A percentile compares a stretch with the other conserved stretches of the same genome.
Evolutionary conservation across 441 rosid genomes (phyloP).

Genomic region (Erodium texanum): DNA sequence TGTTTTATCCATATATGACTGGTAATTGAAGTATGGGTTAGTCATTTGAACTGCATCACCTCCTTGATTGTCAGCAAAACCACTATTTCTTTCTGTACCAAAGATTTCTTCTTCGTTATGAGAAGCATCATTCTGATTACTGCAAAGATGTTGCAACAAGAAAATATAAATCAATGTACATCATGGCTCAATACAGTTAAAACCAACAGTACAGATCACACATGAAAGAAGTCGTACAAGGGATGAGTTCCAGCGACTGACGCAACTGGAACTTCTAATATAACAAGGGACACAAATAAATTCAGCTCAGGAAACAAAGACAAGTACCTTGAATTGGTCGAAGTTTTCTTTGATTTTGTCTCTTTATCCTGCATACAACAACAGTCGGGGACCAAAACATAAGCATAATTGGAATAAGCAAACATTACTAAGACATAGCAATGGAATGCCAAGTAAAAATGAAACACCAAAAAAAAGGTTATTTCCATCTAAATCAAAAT

Average conservation of each 20-base stretch:
- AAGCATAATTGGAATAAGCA: background rate
- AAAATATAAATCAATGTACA: conserved; percentile 13
- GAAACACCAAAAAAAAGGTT: no score
- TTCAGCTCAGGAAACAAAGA: background rate
- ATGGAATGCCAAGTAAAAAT: no score
- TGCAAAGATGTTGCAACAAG: conserved; percentile 20
- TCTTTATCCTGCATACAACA: conserved; percentile 52
- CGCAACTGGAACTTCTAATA: no score
- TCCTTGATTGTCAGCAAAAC: no score
- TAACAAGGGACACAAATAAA: background rate
- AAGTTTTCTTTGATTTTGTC: conserved; percentile 22
- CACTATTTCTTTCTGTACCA: no score
- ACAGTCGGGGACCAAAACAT: conserved; percentile 5
- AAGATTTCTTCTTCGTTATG: conserved; percentile 38
- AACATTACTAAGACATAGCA: no score
- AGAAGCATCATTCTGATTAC: conserved; percentile 32
- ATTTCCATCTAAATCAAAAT: no score
- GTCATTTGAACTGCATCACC: conserved; percentile 21
- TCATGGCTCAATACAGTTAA: background rate
- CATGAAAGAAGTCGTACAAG: no score
- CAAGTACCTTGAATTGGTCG: conserved; percentile 45
- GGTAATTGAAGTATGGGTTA: conserved; percentile 42
- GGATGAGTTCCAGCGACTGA: no score
- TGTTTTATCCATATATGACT: conserved; percentile 62
- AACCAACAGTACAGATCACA: no score